phyloP scores from a whole-genome alignment of 331 rosid genomes.

The Telfairia occidentalis region DNA sequence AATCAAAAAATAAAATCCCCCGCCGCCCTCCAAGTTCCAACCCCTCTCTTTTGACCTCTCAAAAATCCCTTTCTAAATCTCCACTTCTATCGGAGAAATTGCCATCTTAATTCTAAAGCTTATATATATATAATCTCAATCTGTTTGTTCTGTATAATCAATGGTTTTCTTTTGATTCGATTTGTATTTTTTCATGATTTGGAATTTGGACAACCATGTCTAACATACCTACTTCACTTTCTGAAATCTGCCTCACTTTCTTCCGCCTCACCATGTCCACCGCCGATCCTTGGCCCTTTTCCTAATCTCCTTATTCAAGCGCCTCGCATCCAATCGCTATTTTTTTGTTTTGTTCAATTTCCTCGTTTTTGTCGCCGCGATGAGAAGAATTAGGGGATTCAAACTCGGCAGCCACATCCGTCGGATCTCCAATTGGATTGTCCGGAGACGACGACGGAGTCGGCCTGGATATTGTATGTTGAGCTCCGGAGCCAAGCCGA shows the following conservation, averaged over 20 bases:
- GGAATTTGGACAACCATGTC: conserved; percentile 23
- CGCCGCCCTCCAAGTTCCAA: not conserved
- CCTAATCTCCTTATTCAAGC: conserved; percentile 10
- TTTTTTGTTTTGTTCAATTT: not conserved
- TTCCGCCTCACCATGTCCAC: conserved; percentile 58
- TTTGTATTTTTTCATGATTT: not conserved
- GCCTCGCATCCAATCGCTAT: not conserved
- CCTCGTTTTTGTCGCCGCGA: not conserved
- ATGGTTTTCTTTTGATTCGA: not conserved
- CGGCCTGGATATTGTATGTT: conserved; percentile 24
- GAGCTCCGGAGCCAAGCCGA: conserved; percentile 6
- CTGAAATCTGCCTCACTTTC: conserved; percentile 51
- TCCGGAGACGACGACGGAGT: conserved; percentile 16
- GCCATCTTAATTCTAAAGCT: not conserved
- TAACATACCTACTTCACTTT: conserved; percentile 49
- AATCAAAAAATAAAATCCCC: not conserved
- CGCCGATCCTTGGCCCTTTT: conserved; percentile 72
- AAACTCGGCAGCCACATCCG: conserved; percentile 47
- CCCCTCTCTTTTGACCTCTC: not conserved
- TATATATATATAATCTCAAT: not conserved
- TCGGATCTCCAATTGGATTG: conserved; percentile 38
- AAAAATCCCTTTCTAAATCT: not conserved
- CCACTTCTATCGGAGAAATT: not conserved
- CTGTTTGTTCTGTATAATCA: not conserved
- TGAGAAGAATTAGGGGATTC: conserved; percentile 43